Conservation (phyloP, 1,284 basidiomycete species). For the Trametes sp. region DNA sequence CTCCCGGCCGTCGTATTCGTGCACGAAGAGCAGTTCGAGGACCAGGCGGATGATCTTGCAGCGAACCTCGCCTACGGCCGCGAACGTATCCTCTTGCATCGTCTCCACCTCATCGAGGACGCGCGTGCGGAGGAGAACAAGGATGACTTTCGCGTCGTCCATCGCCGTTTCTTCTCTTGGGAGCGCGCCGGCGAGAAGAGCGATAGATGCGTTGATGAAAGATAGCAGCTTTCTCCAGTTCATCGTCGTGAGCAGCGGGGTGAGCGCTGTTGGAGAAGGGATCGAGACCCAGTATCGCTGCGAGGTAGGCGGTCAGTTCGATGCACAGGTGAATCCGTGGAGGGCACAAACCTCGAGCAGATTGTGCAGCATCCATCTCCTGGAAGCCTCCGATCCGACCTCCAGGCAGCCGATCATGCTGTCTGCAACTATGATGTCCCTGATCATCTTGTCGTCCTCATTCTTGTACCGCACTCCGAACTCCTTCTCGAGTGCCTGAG, state of each 20-base stretch:
- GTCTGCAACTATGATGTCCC: constrained; percentile 43
- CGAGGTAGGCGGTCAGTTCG: not conserved
- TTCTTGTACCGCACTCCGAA: constrained; percentile 43
- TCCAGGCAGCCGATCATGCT: constrained; percentile 47
- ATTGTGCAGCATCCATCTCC: constrained; percentile 43
- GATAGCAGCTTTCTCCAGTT: constrained; percentile 50
- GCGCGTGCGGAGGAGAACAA: constrained; percentile 52
- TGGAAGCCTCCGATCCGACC: constrained; percentile 39
- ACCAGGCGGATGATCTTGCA: constrained; percentile 46
- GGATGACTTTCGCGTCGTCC: constrained; percentile 45
- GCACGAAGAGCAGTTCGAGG: constrained; percentile 50
- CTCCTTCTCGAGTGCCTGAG: constrained; percentile 45
- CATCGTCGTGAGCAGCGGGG: constrained; percentile 43
- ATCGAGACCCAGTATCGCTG: constrained; percentile 59
- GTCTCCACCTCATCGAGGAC: constrained; percentile 58
- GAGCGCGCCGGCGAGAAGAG: constrained; percentile 42
- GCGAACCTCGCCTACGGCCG: constrained; percentile 32
- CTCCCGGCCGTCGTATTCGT: constrained; percentile 40
- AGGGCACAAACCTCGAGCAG: constrained; percentile 39
- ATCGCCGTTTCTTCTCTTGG: constrained; percentile 25
- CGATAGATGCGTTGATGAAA: constrained; percentile 47
- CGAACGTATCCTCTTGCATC: constrained; percentile 38
- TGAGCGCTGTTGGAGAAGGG: constrained; percentile 39
- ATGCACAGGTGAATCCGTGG: not conserved
- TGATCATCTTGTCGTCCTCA: constrained; percentile 41